A percentile compares a stretch with the other conserved stretches of the same genome.
These are phyloP conservation scores for Jatropha curcas DNA, from an alignment of 345 rosid genomes.

Conservation along the genomic window DNA sequence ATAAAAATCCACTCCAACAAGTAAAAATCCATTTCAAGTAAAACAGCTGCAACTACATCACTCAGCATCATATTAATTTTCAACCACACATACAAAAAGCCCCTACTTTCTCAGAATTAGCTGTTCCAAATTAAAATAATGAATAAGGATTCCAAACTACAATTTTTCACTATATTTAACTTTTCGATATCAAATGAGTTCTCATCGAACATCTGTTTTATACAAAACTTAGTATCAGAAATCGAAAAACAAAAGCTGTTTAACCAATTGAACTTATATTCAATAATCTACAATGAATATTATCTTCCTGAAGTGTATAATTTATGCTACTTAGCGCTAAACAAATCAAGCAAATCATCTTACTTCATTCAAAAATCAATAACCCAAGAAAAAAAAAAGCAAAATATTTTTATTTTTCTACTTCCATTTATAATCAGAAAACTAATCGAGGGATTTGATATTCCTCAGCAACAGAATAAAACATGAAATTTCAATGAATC, in stretches of 20 bases:
- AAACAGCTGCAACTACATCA: neutral
- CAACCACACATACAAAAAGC: neutral
- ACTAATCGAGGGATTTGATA: neutral
- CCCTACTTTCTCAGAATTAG: neutral
- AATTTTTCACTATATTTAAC: neutral
- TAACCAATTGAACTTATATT: too few species aligned
- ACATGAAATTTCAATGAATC: neutral
- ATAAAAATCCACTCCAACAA: neutral
- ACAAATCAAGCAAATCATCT: neutral
- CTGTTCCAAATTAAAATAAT: neutral
- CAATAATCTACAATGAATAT: too few species aligned
- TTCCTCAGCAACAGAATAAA: neutral
- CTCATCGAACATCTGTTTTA: too few species aligned
- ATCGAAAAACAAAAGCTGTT: too few species aligned
- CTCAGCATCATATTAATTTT: too few species aligned
- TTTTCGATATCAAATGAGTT: too few species aligned
- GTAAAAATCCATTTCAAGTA: neutral
- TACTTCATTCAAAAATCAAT: neutral
- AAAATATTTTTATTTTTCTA: too few species aligned
- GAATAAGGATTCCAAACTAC: neutral
- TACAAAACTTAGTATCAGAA: too few species aligned
- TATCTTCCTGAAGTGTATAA: too few species aligned
- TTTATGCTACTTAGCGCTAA: neutral
- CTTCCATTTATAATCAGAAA: too few species aligned
- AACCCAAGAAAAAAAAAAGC: neutral